Conservation (phyloP, 148 eudicot species). For the Diospyros lotus region DNA sequence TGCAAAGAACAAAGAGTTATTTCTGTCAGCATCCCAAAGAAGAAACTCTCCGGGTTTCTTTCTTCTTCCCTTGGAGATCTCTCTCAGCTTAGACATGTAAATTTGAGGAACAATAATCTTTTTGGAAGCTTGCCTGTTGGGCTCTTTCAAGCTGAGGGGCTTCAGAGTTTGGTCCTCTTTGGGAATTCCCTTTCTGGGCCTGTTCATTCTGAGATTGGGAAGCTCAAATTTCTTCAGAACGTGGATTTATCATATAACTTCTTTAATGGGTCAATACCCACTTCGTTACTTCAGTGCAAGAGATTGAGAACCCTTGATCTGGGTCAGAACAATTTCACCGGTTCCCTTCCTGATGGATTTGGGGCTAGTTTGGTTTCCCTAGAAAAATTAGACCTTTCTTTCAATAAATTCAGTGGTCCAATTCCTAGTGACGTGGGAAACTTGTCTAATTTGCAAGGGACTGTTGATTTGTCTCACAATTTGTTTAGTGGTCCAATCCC, state of each 20-base stretch:
- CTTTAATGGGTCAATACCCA: conserved; percentile 79
- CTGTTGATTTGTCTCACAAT: conserved; percentile 88
- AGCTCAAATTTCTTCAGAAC: conserved; percentile 59
- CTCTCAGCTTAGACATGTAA: conserved; percentile 68
- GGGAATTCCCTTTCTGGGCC: conserved; percentile 83
- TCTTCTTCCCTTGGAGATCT: conserved; percentile 62
- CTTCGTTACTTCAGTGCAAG: conserved; percentile 56
- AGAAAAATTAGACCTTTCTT: conserved; percentile 69
- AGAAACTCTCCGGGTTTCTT: conserved; percentile 66
- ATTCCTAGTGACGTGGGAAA: conserved; percentile 85
- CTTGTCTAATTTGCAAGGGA: conserved; percentile 76
- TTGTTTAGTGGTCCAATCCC: conserved; percentile 83
- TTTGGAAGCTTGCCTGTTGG: conserved; percentile 58
- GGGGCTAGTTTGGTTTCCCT: conserved; percentile 58
- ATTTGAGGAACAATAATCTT: conserved; percentile 68
- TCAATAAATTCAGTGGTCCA: conserved; percentile 55
- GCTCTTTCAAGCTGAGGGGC: conserved; percentile 60
- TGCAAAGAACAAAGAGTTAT: conserved; percentile 73
- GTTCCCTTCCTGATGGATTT: conserved; percentile 66
- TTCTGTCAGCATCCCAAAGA: conserved; percentile 79
- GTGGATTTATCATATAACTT: conserved; percentile 76
- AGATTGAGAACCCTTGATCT: conserved; percentile 65
- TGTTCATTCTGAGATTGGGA: conserved; percentile 63
- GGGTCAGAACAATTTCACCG: conserved; percentile 64
- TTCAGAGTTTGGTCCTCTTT: conserved; percentile 84